These are phyloP conservation scores for Trypanosoma boissoni DNA, from an alignment of 208 protist genomes.

Conservation along the genomic window DNA sequence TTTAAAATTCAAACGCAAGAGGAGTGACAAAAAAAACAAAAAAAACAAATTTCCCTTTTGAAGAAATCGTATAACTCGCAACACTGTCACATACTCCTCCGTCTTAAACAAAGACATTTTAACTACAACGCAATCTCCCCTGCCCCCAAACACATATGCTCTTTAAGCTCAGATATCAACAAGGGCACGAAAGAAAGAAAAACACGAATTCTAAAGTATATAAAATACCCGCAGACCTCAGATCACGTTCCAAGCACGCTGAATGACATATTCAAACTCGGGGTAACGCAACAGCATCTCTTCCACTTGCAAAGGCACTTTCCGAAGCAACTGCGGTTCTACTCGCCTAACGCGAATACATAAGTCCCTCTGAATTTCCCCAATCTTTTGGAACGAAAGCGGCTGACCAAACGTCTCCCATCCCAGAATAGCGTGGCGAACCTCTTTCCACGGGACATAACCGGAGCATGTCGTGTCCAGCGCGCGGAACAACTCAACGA, in stretches of 20 bases:
- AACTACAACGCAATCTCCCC: too few species aligned
- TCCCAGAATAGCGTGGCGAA: constrained; percentile 52
- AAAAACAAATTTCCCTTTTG: too few species aligned
- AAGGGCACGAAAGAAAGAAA: background rate
- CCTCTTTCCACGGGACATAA: constrained; percentile 61
- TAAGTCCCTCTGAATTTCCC: constrained; percentile 58
- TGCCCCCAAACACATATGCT: too few species aligned
- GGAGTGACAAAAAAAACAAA: too few species aligned
- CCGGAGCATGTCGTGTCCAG: constrained; percentile 93
- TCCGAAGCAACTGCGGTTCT: constrained; percentile 50
- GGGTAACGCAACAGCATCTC: constrained; percentile 54
- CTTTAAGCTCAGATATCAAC: background rate
- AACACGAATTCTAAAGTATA: background rate
- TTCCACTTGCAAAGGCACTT: constrained; percentile 64
- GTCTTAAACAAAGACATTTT: too few species aligned
- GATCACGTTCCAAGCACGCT: constrained; percentile 45
- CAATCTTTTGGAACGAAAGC: constrained; percentile 48
- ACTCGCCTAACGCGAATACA: constrained; percentile 44
- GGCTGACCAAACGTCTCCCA: constrained; percentile 47
- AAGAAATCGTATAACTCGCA: too few species aligned
- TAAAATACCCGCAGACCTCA: constrained; percentile 2
- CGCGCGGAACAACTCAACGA: constrained; percentile 96
- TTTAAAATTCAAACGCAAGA: too few species aligned
- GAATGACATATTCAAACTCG: constrained; percentile 73
- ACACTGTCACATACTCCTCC: too few species aligned